Evolutionary conservation across 257 asterid species (phyloP), one percentile per base, ranked within the genome.

Genomic region (Penstemon eatonii): DNA sequence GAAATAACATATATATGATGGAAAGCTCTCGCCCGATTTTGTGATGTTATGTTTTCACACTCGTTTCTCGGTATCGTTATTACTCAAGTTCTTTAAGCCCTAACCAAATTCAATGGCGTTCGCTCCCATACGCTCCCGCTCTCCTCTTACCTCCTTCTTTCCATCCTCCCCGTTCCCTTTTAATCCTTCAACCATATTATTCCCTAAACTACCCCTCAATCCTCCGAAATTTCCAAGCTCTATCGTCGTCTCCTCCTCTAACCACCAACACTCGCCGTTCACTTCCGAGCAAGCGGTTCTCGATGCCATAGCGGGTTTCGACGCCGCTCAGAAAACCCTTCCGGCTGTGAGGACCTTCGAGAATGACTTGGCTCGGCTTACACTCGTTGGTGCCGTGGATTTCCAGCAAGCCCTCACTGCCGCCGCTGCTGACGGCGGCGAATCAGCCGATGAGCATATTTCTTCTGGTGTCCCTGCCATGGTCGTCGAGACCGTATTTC

Each of bases 361-460:
- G 75, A 88, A 86, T 69, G 87, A 88, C 70, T 71, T 84, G 66
- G 84, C 90, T 37, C 86, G 97, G 62, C 81, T 92, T 5, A 86
- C 90, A 15, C 78, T 89, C 15, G 83, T 86, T 13, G 98, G 97
- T 36, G 79, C 90, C 55, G 98, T 86, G 50, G 92, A 85, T 44
- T 82, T 76, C 67, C 82, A 84, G 75, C 98, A 90, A 71, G 97
- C 98, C 12, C 77, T 92, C 44, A 84, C 93, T 4, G 98, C 98
- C 62, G 98, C 97, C 3, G 95, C 96, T 1, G 98, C 94, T 3
- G 97, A 88, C 64, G 96, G 98, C 4, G 98, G 97, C 36, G 85
- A 69, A 38, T 86, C 93, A 3, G 95, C 98, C 40, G 82, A 80
- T 7, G 90, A 90, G 66, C 96, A 92, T 71, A 5, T 92, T 41